Conservation (phyloP, 2,329 filamentous ascomycete species). For the Fusarium goolgardi region DNA sequence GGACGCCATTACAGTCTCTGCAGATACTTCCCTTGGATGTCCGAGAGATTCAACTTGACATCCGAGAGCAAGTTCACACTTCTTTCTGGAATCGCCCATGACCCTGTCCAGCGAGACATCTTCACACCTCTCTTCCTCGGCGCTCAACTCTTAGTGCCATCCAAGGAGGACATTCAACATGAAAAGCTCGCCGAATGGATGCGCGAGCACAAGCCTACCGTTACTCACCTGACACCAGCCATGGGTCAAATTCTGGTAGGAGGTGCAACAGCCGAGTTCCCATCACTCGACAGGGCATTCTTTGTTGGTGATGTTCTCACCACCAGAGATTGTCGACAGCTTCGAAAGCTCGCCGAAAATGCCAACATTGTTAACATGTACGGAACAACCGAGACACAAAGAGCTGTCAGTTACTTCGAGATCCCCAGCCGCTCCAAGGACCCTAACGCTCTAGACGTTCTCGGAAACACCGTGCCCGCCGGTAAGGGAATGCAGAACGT, state of each 20-base stretch:
- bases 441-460: conserved; percentile 59
- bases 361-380: conserved; percentile 52
- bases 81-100: conserved; percentile 85
- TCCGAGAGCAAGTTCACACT: conserved; percentile 82
- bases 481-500: conserved; percentile 90
- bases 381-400: conserved; percentile 52
- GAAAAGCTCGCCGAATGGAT: conserved; percentile 87
- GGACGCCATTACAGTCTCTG: conserved; percentile 88
- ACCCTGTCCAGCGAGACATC: conserved; percentile 75
- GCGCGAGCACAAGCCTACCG: conserved; percentile 76
- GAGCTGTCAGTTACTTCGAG: conserved; percentile 85
- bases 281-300: conserved; percentile 72
- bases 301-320: conserved; percentile 94
- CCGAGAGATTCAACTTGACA: conserved; percentile 79
- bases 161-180: conserved; percentile 85
- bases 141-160: conserved; percentile 80
- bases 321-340: conserved; percentile 79
- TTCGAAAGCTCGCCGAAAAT: conserved; percentile 82
- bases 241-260: conserved; percentile 97
- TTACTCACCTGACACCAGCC: conserved; percentile 91
- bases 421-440: conserved; percentile 75
- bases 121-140: conserved; percentile 92
- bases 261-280: conserved; percentile 79
- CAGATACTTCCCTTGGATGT: conserved; percentile 95
- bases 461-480: conserved; percentile 79